These are phyloP conservation scores for Bruguiera hainesii DNA, from an alignment of 441 rosid species.

Conservation along the genomic window DNA sequence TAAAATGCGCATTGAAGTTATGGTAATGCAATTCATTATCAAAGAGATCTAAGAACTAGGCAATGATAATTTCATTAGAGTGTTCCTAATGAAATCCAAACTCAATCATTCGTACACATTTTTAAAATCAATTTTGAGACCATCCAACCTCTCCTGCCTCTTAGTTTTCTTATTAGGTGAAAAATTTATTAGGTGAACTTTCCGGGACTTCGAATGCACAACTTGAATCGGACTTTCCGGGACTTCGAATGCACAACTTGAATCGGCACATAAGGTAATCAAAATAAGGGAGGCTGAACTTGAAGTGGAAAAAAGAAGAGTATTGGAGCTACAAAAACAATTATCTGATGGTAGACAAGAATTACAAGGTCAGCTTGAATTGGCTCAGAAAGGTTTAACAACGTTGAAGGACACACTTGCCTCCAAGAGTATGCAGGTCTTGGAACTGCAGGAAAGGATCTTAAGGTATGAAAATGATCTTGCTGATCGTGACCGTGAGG, in stretches of 20 bases:
- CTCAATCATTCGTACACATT: not conserved
- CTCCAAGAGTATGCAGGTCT: slow-evolving; percentile 31
- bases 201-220: slow-evolving; percentile 35
- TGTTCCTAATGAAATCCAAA: too few relatives aligned
- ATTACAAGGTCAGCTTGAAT: slow-evolving; percentile 19
- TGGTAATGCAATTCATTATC: not conserved
- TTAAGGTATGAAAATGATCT: slow-evolving; percentile 21
- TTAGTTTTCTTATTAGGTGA: not conserved
- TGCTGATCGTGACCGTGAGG: slow-evolving; percentile 29
- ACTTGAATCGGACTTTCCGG: slow-evolving; percentile 45
- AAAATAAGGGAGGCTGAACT: slow-evolving; percentile 35
- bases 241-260: slow-evolving; percentile 41
- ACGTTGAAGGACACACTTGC: slow-evolving; percentile 26
- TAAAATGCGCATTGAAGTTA: not conserved
- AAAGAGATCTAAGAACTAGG: not conserved
- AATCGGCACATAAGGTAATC: slow-evolving; percentile 37
- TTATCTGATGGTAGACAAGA: slow-evolving; percentile 24
- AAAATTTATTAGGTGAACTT: not conserved
- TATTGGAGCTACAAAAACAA: slow-evolving; percentile 38
- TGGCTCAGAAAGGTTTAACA: slow-evolving; percentile 29
- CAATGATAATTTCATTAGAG: not conserved
- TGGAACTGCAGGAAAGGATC: slow-evolving; percentile 37
- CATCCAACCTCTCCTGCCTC: not conserved
- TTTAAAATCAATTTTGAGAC: not conserved
- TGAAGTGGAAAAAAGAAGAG: slow-evolving; percentile 39